These are phyloP conservation scores for Bromus sterilis DNA, from an alignment of 176 grass and related monocot species.

Conservation along the genomic window DNA sequence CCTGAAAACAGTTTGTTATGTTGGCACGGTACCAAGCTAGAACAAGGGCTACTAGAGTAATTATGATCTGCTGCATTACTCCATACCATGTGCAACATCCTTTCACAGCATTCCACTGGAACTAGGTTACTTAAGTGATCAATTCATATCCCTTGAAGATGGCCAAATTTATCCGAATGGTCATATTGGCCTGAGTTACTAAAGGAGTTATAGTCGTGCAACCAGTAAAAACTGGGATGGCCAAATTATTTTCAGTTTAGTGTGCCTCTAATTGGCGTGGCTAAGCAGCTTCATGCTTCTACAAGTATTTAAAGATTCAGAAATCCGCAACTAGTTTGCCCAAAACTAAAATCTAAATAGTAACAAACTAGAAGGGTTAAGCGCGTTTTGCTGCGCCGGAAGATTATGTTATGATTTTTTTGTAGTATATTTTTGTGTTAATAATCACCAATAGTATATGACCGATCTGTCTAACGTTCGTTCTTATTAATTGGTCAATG, in stretches of 20 bases:
- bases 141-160: background rate
- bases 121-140: background rate
- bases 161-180: background rate
- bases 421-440: no score
- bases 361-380: no score
- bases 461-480: no score
- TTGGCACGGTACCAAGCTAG: background rate
- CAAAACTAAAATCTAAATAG: background rate
- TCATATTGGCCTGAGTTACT: background rate
- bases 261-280: background rate
- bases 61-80: background rate
- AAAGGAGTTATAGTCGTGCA: background rate
- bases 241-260: no score
- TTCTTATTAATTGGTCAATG: no score
- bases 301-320: conserved; percentile 4
- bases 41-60: background rate
- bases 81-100: background rate
- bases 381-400: no score
- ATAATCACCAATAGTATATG: no score
- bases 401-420: no score
- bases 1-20: background rate
- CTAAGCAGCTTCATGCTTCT: background rate
- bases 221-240: background rate
- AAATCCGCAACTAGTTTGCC: background rate
- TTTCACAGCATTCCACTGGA: background rate